These are phyloP conservation scores for Calocybe gangraenosa DNA, from an alignment of 768 basidiomycete genomes.

Conservation along the genomic window DNA sequence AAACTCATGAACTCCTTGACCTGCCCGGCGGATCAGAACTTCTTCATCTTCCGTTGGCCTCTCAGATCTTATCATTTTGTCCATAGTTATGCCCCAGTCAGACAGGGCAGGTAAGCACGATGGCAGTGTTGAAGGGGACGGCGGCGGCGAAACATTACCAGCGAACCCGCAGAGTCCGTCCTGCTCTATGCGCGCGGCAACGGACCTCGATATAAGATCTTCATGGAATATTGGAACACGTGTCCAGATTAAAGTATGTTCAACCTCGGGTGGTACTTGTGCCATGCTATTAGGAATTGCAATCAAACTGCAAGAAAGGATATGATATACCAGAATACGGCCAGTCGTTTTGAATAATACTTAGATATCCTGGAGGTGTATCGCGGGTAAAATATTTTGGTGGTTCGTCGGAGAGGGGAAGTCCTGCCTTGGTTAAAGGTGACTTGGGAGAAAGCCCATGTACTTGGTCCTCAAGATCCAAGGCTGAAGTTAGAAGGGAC, in stretches of 20 bases:
- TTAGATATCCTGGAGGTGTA: constrained; percentile 54
- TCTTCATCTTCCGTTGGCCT: constrained; percentile 52
- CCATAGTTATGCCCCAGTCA: constrained; percentile 68
- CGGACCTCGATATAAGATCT: constrained; percentile 43
- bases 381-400: constrained; percentile 65
- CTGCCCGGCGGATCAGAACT: constrained; percentile 42
- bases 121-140: constrained; percentile 55
- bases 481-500: constrained; percentile 52
- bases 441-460: background rate
- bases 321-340: constrained; percentile 68
- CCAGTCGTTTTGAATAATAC: constrained; percentile 83
- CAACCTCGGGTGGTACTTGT: constrained; percentile 64
- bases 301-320: background rate
- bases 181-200: constrained; percentile 57
- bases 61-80: constrained; percentile 51
- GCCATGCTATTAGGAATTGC: too few species aligned
- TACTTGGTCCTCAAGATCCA: constrained; percentile 30
- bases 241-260: constrained; percentile 78
- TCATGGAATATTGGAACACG: constrained; percentile 67
- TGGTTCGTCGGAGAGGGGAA: constrained; percentile 27
- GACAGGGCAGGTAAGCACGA: constrained; percentile 57
- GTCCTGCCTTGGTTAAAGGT: background rate
- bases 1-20: constrained; percentile 57
- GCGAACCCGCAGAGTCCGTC: constrained; percentile 87
- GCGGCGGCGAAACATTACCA: constrained; percentile 48